These are phyloP conservation scores for Emergomyces pasteurianus DNA, from an alignment of 2,329 filamentous ascomycete genomes.

Conservation along the genomic window DNA sequence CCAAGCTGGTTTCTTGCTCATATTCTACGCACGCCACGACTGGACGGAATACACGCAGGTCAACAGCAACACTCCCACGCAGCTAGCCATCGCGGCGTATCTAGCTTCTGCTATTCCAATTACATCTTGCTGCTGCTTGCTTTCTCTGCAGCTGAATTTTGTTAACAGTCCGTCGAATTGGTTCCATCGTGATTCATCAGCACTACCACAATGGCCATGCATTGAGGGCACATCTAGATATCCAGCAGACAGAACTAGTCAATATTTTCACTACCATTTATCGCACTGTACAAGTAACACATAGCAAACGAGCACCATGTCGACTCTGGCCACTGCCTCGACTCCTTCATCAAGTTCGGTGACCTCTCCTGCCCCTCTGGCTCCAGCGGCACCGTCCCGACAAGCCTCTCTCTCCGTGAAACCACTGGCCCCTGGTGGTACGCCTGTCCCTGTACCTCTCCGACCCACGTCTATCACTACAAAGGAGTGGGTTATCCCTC, in stretches of 20 bases:
- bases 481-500: constrained; percentile 77
- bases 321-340: constrained; percentile 26
- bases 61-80: not conserved
- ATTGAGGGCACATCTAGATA: not conserved
- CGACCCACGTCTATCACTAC: constrained; percentile 51
- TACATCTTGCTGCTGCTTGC: not conserved
- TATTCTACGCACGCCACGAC: too few species aligned
- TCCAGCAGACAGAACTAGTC: not conserved
- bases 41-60: too few species aligned
- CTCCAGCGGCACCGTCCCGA: constrained; percentile 16
- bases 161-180: not conserved
- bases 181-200: not conserved
- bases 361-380: constrained; percentile 23
- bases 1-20: too few species aligned
- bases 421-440: constrained; percentile 23
- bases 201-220: not conserved
- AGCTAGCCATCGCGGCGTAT: not conserved
- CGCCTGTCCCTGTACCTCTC: constrained; percentile 23
- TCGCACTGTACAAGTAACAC: not conserved
- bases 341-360: constrained; percentile 29
- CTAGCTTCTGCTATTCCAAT: not conserved
- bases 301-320: constrained; percentile 18
- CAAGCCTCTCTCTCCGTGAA: constrained; percentile 25
- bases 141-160: not conserved
- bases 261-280: not conserved